Conservation (phyloP, 2,329 filamentous ascomycete genomes). For the Monilinia laxa region DNA sequence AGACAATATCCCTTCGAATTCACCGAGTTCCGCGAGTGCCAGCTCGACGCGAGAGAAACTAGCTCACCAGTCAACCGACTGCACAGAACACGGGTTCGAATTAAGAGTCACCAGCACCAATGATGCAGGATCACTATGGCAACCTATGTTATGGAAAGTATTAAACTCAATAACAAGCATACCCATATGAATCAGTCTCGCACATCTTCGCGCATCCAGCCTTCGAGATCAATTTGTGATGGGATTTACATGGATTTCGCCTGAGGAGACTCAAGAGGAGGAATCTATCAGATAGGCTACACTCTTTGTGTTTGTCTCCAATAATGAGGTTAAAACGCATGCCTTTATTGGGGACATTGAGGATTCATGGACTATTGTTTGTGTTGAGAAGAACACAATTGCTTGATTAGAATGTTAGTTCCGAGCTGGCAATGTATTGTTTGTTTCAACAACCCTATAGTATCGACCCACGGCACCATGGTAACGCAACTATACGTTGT, state of each 20-base stretch:
- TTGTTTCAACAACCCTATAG: neutral
- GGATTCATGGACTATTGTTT: neutral
- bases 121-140: neutral
- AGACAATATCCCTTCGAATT: neutral
- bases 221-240: neutral
- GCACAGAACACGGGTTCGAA: neutral
- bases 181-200: neutral
- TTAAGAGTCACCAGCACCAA: neutral
- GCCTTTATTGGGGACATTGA: neutral
- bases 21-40: neutral
- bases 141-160: neutral
- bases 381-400: neutral
- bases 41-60: neutral
- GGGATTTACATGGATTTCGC: neutral
- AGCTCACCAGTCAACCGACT: neutral
- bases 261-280: neutral
- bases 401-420: neutral
- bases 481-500: constrained; percentile 1
- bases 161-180: neutral
- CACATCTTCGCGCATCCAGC: neutral
- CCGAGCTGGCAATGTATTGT: neutral
- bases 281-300: no score
- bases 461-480: neutral
- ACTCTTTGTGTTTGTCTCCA: neutral
- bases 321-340: neutral